These are phyloP conservation scores for Kappamyces sp. DNA, from an alignment of 192 early-diverging fungal species.

Conservation along the genomic window DNA sequence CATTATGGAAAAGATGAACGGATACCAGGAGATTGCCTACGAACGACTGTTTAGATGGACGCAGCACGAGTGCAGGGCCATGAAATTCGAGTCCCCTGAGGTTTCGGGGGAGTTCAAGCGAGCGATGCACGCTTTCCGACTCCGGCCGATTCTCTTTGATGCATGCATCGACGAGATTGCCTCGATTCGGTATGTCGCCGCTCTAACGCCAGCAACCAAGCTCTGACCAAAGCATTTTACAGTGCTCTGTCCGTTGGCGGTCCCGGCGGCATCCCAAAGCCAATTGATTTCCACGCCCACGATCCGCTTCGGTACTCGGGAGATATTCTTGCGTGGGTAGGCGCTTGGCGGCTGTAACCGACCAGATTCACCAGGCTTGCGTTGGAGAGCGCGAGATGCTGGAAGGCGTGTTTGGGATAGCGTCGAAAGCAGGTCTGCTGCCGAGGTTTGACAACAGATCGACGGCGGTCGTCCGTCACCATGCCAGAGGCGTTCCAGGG, in stretches of 20 bases:
- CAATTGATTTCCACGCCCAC: constrained; percentile 89
- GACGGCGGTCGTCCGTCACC: neutral
- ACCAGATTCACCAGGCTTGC: constrained; percentile 72
- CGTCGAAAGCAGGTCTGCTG: constrained; percentile 9
- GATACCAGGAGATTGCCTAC: constrained; percentile 67
- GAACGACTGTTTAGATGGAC: constrained; percentile 74
- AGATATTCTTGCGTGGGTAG: constrained; percentile 89
- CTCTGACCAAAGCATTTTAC: constrained; percentile 62
- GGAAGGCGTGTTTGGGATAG: constrained; percentile 58
- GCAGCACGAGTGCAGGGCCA: constrained; percentile 56
- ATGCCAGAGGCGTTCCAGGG: constrained; percentile 13
- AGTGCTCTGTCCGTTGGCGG: constrained; percentile 73
- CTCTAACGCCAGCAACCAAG: constrained; percentile 51
- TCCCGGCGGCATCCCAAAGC: constrained; percentile 69
- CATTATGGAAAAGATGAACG: constrained; percentile 69
- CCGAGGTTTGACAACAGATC: constrained; percentile 4
- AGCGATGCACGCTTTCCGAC: constrained; percentile 61
- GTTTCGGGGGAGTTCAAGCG: constrained; percentile 54
- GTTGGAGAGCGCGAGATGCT: constrained; percentile 85
- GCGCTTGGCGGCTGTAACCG: too few relatives aligned
- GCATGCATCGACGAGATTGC: constrained; percentile 68
- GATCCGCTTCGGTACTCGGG: constrained; percentile 89
- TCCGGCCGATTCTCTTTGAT: constrained; percentile 66
- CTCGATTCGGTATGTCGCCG: too few relatives aligned
- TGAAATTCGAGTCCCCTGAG: constrained; percentile 67